Base-by-base conservation (phyloP, 345 rosid species). In the Mangifera indica region DNA sequence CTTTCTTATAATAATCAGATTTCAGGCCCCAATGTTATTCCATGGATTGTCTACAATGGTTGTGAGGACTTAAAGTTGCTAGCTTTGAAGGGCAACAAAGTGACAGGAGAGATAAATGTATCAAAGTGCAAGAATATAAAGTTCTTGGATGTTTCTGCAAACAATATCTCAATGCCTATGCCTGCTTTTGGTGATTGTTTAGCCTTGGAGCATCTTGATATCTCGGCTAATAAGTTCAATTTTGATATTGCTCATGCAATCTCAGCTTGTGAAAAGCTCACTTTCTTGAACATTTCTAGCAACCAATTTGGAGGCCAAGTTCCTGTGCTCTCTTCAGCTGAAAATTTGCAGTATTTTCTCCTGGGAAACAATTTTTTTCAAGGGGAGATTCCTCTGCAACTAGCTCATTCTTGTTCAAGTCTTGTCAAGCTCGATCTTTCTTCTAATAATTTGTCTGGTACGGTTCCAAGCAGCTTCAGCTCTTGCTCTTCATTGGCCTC, bases 351-450 rank as follows among this genome's bases (percentile, higher is more conserved):
- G 82, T 81, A 67, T 13, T 85, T 92, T 48, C 84, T 86, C 48
- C 83, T 95, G 4, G 83, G 84, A 2, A 66, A 6, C 13, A 95
- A 91, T 66, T 34, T 57, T 1, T 95, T 95, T 68, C 75, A 69
- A 46, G 99, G 99, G 21, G 84, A 74, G 79, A 85, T 95, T 70
- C 99, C 98, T 34, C 69, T 74, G 78, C 42, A 76, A 80, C 88
- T 95, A 6, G 53, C 84, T 51, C 87, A 77, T 74, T 87, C 86
- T 63, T 95, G 99, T 72, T 71, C 85, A 46, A 79, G 88, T 72
- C 96, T 95, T 62, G 76, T 85, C 21, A 74, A 66, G 68, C 89
- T 95, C 60, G 97, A 92, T 83, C 91, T 95, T 81, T 92, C 98
- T 53, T 66, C 55, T 5, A 93, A 95, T 71, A 74, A 83, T n/a